Percentiles rank a stretch among this genome's conserved stretches.
phyloP scores from a whole-genome alignment of 768 basidiomycete species.

The Hemileccinum rubropunctum region DNA sequence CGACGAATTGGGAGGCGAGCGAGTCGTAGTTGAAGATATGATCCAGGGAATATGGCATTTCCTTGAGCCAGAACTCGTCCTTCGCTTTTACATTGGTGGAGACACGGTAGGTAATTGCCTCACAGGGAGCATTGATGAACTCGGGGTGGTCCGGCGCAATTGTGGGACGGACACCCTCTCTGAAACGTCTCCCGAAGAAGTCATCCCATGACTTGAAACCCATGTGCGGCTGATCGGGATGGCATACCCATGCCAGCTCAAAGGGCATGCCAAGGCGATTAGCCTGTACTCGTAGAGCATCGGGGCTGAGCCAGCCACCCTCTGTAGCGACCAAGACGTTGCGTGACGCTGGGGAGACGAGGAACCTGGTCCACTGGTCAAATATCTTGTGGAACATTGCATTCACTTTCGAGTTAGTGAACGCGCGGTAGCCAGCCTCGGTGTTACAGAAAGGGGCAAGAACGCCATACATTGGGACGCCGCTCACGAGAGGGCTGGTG shows the following conservation, averaged over 20 bases:
- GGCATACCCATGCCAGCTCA: conserved; percentile 37
- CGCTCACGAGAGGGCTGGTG: conserved; percentile 23
- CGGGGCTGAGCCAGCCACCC: conserved; percentile 49
- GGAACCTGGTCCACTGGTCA: conserved; percentile 47
- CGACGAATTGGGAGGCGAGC: conserved; percentile 40
- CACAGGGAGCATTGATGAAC: conserved; percentile 53
- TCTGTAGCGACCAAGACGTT: conserved; percentile 37
- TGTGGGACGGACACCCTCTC: conserved; percentile 41
- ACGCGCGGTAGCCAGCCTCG: conserved; percentile 18
- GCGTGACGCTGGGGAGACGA: conserved; percentile 42
- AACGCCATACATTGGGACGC: conserved; percentile 21
- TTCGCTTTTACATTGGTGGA: conserved; percentile 35
- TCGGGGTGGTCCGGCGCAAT: conserved; percentile 19
- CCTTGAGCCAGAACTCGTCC: conserved; percentile 62
- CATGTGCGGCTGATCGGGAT: conserved; percentile 38
- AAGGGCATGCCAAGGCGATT: conserved; percentile 28
- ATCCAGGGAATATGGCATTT: conserved; percentile 54
- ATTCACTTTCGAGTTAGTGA: conserved; percentile 43
- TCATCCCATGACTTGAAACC: conserved; percentile 53
- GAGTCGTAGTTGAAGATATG: conserved; percentile 51
- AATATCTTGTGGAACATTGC: conserved; percentile 45
- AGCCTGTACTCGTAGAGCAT: conserved; percentile 23
- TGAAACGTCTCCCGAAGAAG: conserved; percentile 51
- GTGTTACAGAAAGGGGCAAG: conserved; percentile 25
- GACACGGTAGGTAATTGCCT: conserved; percentile 48